A percentile compares a stretch with the other conserved stretches of the same genome.
phyloP scores from a whole-genome alignment of 352 stramenopile genomes.

The Elongisporangium undulatum region DNA sequence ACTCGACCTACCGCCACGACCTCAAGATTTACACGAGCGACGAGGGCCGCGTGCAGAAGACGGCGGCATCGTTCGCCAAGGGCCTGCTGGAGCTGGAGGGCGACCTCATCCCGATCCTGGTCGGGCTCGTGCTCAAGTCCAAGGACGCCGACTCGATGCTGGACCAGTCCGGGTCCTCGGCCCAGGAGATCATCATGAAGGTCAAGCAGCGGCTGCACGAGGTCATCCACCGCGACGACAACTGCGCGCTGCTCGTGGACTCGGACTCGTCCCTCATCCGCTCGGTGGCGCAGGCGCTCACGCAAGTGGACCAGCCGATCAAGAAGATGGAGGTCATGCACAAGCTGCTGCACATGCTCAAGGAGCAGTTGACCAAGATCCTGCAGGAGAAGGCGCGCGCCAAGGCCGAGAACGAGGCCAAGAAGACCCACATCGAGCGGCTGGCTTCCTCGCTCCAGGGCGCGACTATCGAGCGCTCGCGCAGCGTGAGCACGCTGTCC shows the following conservation, averaged over 20 bases:
- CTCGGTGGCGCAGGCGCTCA: slow-evolving; percentile 71
- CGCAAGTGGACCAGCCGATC: slow-evolving; percentile 91
- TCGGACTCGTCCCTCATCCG: slow-evolving; percentile 77
- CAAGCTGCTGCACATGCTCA: slow-evolving; percentile 92
- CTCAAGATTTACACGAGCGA: slow-evolving; percentile 99
- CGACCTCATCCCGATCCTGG: slow-evolving; percentile 99
- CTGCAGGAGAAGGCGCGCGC: slow-evolving; percentile 75
- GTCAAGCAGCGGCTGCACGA: slow-evolving; percentile 86
- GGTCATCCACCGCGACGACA: slow-evolving; percentile 83
- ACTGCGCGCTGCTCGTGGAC: slow-evolving; percentile 71
- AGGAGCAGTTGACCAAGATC: slow-evolving; percentile 84
- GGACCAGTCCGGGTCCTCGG: slow-evolving; percentile 96
- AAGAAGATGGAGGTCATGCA: slow-evolving; percentile 90
- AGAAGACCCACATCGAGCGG: slow-evolving; percentile 25
- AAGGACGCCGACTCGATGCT: slow-evolving; percentile 96
- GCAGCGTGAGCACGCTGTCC: slow-evolving; percentile 57
- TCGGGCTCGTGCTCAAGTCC: slow-evolving; percentile 89
- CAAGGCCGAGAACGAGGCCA: slow-evolving; percentile 38
- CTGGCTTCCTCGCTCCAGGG: slow-evolving; percentile 14
- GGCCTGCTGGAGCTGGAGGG: slow-evolving; percentile 98
- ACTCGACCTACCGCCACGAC: slow-evolving; percentile 99
- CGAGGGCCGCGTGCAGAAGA: slow-evolving; percentile 99
- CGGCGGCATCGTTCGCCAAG: slow-evolving; percentile 98
- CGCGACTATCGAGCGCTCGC: slow-evolving; percentile 51
- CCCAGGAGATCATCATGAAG: slow-evolving; percentile 87